These are phyloP conservation scores for Cucurbita pepo DNA, from an alignment of 306 rosid species.

Conservation along the genomic window DNA sequence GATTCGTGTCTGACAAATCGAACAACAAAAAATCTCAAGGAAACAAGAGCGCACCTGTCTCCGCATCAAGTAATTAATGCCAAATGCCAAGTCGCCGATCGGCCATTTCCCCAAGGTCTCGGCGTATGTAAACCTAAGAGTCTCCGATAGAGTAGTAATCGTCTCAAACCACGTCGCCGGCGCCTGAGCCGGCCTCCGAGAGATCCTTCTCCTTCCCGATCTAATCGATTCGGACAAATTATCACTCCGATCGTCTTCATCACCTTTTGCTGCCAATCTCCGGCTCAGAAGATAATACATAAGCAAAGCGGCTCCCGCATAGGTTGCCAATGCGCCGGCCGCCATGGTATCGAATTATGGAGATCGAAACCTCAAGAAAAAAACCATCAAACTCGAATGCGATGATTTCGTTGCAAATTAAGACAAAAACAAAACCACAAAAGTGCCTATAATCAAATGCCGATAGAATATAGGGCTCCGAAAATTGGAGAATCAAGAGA, in stretches of 20 bases:
- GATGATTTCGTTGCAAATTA: not conserved
- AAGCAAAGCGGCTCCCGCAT: conserved; percentile 79
- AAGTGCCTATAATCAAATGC: not conserved
- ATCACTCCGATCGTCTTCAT: conserved; percentile 29
- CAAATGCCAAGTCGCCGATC: conserved; percentile 95
- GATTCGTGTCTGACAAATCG: not conserved
- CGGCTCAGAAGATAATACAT: conserved; percentile 45
- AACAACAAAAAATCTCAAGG: not conserved
- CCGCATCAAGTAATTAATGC: conserved; percentile 80
- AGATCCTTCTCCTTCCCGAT: conserved; percentile 45
- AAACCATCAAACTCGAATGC: not conserved
- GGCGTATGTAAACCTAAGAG: conserved; percentile 72
- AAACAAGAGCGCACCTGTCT: conserved; percentile 46
- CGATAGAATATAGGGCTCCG: not conserved
- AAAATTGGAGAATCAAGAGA: not conserved
- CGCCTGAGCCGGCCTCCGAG: conserved; percentile 89
- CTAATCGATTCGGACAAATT: conserved; percentile 42
- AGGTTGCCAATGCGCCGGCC: conserved; percentile 87
- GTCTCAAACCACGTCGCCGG: conserved; percentile 86
- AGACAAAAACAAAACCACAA: not conserved
- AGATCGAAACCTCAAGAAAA: conserved; percentile 1
- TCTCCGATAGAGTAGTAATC: conserved; percentile 61
- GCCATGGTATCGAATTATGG: conserved; percentile 40
- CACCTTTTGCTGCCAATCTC: conserved; percentile 22
- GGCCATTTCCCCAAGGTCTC: conserved; percentile 96